phyloP scores from a whole-genome alignment of 2,329 filamentous ascomycete species.

The Trichophyton rubrum region DNA sequence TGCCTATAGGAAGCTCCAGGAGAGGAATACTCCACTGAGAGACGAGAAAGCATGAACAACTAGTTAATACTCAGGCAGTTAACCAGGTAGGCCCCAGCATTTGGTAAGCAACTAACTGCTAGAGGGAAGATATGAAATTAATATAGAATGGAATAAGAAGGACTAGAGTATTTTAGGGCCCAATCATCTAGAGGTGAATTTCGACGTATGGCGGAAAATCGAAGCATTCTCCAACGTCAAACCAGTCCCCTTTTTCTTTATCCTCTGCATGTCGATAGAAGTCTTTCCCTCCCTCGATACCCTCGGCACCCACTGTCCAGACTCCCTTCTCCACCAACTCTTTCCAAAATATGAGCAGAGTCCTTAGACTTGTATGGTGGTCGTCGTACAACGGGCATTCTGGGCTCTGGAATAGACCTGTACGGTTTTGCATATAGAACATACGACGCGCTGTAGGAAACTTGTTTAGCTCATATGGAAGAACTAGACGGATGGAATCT shows the following conservation, averaged over 20 bases:
- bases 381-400: not conserved
- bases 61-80: too few relatives aligned
- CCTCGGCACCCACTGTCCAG: not conserved
- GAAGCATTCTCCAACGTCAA: not conserved
- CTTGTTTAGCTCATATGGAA: not conserved
- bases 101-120: too few relatives aligned
- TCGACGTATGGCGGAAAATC: not conserved
- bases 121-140: too few relatives aligned
- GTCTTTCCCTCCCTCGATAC: conserved; percentile 1
- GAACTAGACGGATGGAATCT: not conserved
- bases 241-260: not conserved
- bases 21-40: too few relatives aligned
- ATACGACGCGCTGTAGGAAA: not conserved
- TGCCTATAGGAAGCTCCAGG: too few relatives aligned
- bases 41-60: too few relatives aligned
- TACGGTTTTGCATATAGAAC: not conserved
- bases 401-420: not conserved
- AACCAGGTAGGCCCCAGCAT: too few relatives aligned
- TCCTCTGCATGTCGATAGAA: not conserved
- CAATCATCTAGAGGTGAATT: not conserved
- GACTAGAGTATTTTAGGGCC: too few relatives aligned
- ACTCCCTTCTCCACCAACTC: conserved; percentile 1
- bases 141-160: too few relatives aligned
- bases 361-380: not conserved
- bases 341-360: not conserved